Evolutionary conservation across 129 eudicot species (phyloP).

Genomic region (Rutidosis leptorrhynchoides): DNA sequence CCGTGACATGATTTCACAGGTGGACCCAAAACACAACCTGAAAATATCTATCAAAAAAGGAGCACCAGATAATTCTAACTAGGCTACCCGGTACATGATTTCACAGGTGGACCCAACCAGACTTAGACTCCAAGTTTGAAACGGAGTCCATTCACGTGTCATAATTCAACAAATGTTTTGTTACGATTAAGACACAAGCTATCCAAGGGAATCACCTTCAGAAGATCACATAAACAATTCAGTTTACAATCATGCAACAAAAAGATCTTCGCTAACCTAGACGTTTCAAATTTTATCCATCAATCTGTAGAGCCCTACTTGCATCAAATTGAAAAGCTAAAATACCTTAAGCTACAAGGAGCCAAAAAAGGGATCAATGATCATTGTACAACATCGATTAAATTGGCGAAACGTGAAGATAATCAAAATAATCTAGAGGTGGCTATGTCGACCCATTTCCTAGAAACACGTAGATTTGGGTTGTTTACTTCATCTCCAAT

Average conservation of each 20-base stretch:
- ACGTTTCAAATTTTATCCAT: neutral
- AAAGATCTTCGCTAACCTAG: neutral
- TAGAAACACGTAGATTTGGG: neutral
- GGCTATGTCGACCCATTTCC: neutral
- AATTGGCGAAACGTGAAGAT: neutral
- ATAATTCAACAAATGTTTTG: neutral
- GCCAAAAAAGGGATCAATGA: neutral
- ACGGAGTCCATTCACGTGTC: slow-evolving; percentile 8
- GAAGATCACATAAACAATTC: slow-evolving; percentile 2
- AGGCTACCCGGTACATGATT: neutral
- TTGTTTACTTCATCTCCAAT: neutral
- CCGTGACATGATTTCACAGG: neutral
- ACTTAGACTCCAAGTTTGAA: slow-evolving; percentile 3
- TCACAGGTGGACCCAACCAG: slow-evolving; percentile 16
- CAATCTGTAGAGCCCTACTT: slow-evolving; percentile 5
- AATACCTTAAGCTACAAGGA: neutral
- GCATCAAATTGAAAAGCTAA: neutral
- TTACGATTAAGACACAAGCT: neutral
- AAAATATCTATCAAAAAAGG: slow-evolving; percentile 1
- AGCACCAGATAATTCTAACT: slow-evolving; percentile 3
- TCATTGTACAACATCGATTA: neutral
- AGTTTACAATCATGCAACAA: neutral
- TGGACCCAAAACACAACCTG: slow-evolving; percentile 11
- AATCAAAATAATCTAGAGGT: neutral
- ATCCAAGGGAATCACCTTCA: slow-evolving; percentile 7